phyloP scores from a whole-genome alignment of 2,329 filamentous ascomycete genomes.

The Pseudogymnoascus sp. region DNA sequence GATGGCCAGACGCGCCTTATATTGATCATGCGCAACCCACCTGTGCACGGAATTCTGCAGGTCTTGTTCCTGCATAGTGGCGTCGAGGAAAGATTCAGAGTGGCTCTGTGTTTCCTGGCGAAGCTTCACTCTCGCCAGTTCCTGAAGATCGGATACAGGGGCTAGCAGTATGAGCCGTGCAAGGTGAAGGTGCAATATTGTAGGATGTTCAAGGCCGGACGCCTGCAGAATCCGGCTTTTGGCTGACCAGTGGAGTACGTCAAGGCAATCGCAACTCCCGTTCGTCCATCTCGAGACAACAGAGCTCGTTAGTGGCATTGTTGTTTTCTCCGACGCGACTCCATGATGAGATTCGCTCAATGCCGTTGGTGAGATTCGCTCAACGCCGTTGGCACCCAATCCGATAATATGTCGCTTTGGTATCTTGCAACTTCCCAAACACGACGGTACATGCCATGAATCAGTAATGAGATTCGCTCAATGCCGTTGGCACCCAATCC shows the following conservation, averaged over 20 bases:
- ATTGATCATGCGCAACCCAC: conserved; percentile 27
- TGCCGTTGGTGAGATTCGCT: conserved; percentile 6
- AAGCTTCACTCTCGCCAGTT: conserved; percentile 8
- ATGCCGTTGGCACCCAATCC: conserved; percentile 16
- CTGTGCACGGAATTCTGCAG: conserved; percentile 19
- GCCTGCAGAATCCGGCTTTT: conserved; percentile 42
- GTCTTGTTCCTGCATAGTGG: conserved; percentile 22
- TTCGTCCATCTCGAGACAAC: conserved; percentile 34
- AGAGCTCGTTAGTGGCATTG: conserved; percentile 18
- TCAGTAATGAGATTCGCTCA: too few relatives aligned
- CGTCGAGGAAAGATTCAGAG: conserved; percentile 28
- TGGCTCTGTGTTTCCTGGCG: conserved; percentile 36
- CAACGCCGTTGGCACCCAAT: conserved; percentile 17
- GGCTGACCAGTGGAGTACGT: conserved; percentile 50
- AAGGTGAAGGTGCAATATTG: conserved; percentile 46
- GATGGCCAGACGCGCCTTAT: conserved; percentile 37
- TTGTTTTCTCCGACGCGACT: background rate
- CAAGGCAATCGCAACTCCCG: conserved; percentile 39
- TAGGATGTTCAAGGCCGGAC: conserved; percentile 44
- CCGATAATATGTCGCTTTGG: conserved; percentile 13
- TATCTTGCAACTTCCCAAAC: conserved; percentile 35
- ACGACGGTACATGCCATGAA: conserved; percentile 39
- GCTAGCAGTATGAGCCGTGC: conserved; percentile 42
- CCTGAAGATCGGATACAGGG: conserved; percentile 9
- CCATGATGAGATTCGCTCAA: conserved; percentile 7